Conservation (phyloP, 148 eudicot species). For the Pouteria glomerata region DNA sequence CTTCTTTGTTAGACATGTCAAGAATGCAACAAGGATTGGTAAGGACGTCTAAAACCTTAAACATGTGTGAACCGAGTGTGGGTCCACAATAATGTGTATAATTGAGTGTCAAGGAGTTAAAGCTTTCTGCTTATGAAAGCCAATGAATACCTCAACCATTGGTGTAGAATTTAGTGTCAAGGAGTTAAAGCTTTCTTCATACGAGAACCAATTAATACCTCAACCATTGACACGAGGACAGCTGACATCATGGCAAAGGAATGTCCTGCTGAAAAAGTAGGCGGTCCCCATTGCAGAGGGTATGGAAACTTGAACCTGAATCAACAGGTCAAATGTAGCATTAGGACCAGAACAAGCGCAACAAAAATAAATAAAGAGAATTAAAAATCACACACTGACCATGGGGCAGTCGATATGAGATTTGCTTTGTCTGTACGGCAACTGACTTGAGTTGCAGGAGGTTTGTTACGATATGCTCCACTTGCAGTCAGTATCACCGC, state of each 20-base stretch:
- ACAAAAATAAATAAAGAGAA: neutral
- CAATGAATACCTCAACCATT: slow-evolving; percentile 77
- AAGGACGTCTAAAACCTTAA: neutral
- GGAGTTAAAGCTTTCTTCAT: neutral
- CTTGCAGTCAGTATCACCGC: slow-evolving; percentile 85
- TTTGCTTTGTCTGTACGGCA: slow-evolving; percentile 92
- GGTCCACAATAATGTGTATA: neutral
- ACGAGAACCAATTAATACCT: slow-evolving; percentile 46
- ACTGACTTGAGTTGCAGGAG: slow-evolving; percentile 56
- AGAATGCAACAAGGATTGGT: neutral
- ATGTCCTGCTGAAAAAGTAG: slow-evolving; percentile 92
- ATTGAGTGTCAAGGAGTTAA: neutral
- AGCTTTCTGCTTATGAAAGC: neutral
- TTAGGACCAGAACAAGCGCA: neutral
- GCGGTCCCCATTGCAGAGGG: slow-evolving; percentile 99
- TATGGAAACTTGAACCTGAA: slow-evolving; percentile 95
- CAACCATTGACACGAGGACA: slow-evolving; percentile 94
- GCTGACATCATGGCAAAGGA: slow-evolving; percentile 96
- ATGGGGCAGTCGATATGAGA: slow-evolving; percentile 87
- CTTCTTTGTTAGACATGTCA: neutral
- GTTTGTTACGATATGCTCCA: slow-evolving; percentile 79
- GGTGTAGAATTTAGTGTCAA: slow-evolving; percentile 15
- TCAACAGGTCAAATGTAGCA: neutral
- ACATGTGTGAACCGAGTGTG: neutral
- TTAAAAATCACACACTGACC: slow-evolving; percentile 34